Evolutionary conservation across 2,329 filamentous ascomycete genomes (phyloP), one percentile per base, ranked within the genome.

Genomic region (Mycosphaerella arachidis): DNA sequence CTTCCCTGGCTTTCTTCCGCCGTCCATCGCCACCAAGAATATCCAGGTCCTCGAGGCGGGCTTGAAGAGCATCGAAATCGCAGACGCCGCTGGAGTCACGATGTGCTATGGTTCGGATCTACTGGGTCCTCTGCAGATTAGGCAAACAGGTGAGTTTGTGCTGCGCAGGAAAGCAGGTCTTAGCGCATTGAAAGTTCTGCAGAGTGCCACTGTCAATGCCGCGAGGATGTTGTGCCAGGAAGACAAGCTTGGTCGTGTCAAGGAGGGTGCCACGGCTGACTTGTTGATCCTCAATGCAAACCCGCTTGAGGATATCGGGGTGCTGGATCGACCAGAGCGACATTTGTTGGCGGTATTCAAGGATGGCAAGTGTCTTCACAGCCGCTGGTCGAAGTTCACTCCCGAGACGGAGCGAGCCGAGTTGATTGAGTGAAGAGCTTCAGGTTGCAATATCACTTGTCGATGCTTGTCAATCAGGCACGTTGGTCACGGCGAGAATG

Each of bases 61-160:
- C 1, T 65, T 84, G 3, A 63, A 72, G 13, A 75, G 77, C 0
- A 69, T 85, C 16, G 73, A 78, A 52, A 76, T 84, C 20, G 81
- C 81, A 2, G 70, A 75, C 20, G 76, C 81, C 9, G 81, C 79
- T 0, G 82, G 82, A 0, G 81, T 85, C 0, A 80, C 75, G 0
- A 80, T 86, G 45, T 85, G 82, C 67, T 84, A 79, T 63, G 83
- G 83, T 0, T 80, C 80, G 0, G 82, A 84, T 70, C 73, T 84
- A 7, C 74, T 85, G 0, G 82, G 81, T 0, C 80, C 79, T 0
- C 67, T 84, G 61, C 74, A 76, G 7, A 67, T 74, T 13, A 76
- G 76, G n/a, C 82, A 84, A 69, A 78, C 75, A 0, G 73, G 74
- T 35, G 81, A 84, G 63, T 84, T 84, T 61, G 67, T 69, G 0